phyloP scores from a whole-genome alignment of 2,329 filamentous ascomycete genomes.

The Ceratocystis lukuohia region DNA sequence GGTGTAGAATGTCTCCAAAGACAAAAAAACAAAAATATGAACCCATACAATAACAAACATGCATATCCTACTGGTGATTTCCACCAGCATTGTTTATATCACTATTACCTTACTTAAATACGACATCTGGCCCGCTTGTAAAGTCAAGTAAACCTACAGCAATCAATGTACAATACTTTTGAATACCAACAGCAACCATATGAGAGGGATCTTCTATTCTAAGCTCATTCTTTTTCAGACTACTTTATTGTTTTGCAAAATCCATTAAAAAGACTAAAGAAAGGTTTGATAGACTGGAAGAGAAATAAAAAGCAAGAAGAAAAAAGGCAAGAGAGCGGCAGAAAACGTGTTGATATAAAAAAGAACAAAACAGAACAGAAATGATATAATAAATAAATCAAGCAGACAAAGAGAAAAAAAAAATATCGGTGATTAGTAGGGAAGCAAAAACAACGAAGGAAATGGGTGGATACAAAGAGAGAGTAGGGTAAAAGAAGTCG shows the following conservation, averaged over 20 bases:
- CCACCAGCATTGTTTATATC: neutral
- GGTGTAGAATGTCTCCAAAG: neutral
- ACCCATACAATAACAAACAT: neutral
- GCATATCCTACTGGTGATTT: neutral
- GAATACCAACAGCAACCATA: neutral
- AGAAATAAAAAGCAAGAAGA: slow-evolving; percentile 7
- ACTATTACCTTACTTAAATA: neutral
- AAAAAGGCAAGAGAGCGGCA: slow-evolving; percentile 3
- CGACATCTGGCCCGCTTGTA: neutral
- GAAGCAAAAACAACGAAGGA: neutral
- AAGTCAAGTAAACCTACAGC: neutral
- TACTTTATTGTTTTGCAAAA: neutral
- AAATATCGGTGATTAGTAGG: neutral
- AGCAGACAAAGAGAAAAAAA: neutral
- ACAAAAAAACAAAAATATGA: neutral
- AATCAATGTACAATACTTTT: neutral
- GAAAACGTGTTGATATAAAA: slow-evolving; percentile 6
- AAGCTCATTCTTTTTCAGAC: neutral
- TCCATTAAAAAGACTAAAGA: slow-evolving; percentile 10
- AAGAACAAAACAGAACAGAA: slow-evolving; percentile 8
- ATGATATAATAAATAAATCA: slow-evolving; percentile 7
- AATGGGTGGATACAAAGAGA: neutral
- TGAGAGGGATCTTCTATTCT: neutral
- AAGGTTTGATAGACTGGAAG: neutral
- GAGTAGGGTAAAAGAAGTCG: neutral